These are phyloP conservation scores for Panicum virgatum DNA, from an alignment of 202 grass and related monocot genomes.

Conservation along the genomic window DNA sequence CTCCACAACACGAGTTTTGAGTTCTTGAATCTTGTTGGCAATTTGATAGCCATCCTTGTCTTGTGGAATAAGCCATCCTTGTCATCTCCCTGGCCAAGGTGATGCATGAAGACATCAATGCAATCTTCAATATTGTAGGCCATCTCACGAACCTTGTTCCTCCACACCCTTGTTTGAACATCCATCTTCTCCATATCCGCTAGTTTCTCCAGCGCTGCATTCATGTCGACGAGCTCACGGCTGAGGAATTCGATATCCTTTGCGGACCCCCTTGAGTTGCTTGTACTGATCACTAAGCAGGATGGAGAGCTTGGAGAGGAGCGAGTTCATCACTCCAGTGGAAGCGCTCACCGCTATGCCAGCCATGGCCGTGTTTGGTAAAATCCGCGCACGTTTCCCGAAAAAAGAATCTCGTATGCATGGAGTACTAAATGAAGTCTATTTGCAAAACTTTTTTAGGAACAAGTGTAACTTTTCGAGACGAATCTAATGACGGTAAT, in stretches of 20 bases:
- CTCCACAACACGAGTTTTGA: too few species aligned
- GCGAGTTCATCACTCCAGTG: neutral
- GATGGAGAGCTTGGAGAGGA: neutral
- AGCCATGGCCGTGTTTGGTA: too few species aligned
- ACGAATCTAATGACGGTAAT: too few species aligned
- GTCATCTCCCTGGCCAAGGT: neutral
- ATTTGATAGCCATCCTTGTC: too few species aligned
- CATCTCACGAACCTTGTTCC: neutral
- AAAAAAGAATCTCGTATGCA: too few species aligned
- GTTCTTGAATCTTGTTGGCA: too few species aligned
- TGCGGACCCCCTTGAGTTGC: neutral
- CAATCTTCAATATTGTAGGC: neutral
- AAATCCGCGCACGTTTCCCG: too few species aligned
- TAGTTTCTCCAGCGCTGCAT: neutral
- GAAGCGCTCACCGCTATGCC: neutral
- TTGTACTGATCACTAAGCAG: neutral
- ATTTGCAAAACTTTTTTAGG: too few species aligned
- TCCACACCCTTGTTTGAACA: neutral
- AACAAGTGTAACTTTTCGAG: too few species aligned
- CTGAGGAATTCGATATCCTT: neutral
- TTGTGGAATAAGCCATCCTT: neutral
- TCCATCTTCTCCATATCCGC: neutral
- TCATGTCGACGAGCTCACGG: neutral
- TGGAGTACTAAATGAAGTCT: too few species aligned
- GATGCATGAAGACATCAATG: neutral